Conservation (phyloP, 2,329 filamentous ascomycete genomes). For the Aspergillus thermomutatus region DNA sequence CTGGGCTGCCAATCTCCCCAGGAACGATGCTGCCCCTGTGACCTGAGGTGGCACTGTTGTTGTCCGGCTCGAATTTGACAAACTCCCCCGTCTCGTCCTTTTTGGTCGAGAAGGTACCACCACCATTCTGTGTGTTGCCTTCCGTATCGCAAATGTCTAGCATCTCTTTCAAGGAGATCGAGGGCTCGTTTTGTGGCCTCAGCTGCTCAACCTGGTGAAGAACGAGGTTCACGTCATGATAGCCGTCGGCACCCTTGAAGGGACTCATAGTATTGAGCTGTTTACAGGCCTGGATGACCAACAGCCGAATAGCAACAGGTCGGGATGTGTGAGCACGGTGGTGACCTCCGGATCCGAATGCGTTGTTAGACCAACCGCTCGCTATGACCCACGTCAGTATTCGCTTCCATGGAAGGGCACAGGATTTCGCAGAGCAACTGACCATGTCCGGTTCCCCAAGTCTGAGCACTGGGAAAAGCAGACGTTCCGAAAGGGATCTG, state of each 20-base stretch:
- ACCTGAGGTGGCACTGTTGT: constrained; percentile 42
- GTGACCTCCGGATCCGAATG: constrained; percentile 48
- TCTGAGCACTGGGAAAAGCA: constrained; percentile 33
- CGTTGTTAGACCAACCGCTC: constrained; percentile 45
- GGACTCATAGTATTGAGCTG: constrained; percentile 47
- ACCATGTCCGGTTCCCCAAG: constrained; percentile 40
- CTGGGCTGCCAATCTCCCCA: constrained; percentile 68
- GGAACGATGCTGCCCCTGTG: constrained; percentile 47
- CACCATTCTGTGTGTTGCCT: constrained; percentile 80
- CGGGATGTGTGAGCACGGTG: constrained; percentile 58
- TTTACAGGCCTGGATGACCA: constrained; percentile 77
- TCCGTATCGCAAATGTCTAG: constrained; percentile 86
- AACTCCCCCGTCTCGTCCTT: constrained; percentile 46
- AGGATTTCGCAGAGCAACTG: constrained; percentile 13
- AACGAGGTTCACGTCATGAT: constrained; percentile 64
- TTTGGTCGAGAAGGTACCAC: constrained; percentile 76
- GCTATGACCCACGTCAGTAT: constrained; percentile 29
- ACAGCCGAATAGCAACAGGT: constrained; percentile 65
- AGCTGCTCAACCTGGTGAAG: constrained; percentile 64
- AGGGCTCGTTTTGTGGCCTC: constrained; percentile 55
- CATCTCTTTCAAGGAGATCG: constrained; percentile 64
- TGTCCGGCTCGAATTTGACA: constrained; percentile 53
- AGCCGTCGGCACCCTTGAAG: constrained; percentile 54
- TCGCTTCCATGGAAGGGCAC: neutral
- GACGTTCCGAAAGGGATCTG: constrained; percentile 38